phyloP scores from a whole-genome alignment of 2,329 filamentous ascomycete genomes.

The Zalaria sp. region DNA sequence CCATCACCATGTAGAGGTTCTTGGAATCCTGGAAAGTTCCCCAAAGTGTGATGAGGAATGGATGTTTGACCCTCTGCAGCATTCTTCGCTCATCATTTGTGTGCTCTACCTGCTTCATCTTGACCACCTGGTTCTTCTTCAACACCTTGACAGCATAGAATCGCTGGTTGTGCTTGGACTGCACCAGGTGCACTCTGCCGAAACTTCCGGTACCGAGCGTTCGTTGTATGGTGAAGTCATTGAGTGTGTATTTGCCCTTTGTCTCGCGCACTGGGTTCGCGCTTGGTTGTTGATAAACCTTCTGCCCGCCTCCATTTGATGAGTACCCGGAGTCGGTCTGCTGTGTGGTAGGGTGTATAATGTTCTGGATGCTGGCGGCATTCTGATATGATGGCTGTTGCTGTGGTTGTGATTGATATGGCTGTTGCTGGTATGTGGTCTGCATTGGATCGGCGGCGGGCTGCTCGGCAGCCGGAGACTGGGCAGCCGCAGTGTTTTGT shows the following conservation, averaged over 20 bases:
- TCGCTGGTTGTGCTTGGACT: conserved; percentile 94
- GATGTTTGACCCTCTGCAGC: conserved; percentile 93
- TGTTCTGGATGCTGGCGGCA: conserved; percentile 67
- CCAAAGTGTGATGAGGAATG: conserved; percentile 95
- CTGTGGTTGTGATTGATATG: conserved; percentile 11
- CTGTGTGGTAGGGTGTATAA: conserved; percentile 48
- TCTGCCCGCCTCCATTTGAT: conserved; percentile 22
- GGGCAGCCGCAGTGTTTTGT: conserved; percentile 19
- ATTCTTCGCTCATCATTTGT: conserved; percentile 96
- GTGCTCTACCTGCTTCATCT: conserved; percentile 99
- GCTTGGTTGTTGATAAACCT: conserved; percentile 18
- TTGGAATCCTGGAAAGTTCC: conserved; percentile 92
- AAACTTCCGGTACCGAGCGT: conserved; percentile 96
- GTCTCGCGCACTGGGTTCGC: conserved; percentile 48
- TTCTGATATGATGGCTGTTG: conserved; percentile 43
- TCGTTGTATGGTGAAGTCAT: conserved; percentile 77
- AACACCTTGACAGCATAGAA: conserved; percentile 98
- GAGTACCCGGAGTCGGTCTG: conserved; percentile 22
- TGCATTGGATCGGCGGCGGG: conserved; percentile 26
- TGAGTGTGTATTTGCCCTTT: conserved; percentile 92
- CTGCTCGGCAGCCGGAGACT: conserved; percentile 15
- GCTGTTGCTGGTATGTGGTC: conserved; percentile 16
- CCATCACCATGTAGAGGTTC: conserved; percentile 99
- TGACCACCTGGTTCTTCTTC: conserved; percentile 96
- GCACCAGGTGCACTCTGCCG: conserved; percentile 87